Conservation (phyloP, 805 yeast genomes). For the Ogataea corticis region DNA sequence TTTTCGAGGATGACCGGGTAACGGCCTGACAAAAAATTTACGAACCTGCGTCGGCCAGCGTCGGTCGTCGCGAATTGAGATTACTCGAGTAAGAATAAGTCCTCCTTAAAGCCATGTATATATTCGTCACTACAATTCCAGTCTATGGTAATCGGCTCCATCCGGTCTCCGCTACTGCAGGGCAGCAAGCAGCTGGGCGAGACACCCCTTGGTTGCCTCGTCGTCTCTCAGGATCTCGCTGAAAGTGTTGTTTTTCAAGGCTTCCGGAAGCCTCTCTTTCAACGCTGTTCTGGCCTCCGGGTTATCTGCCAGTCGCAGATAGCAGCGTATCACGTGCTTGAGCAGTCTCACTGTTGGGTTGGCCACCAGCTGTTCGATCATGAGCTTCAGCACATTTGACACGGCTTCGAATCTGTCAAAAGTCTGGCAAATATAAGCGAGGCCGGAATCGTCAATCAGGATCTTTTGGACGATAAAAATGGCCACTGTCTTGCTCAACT, state of each 20-base stretch:
- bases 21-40: too few relatives aligned
- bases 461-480: slow-evolving; percentile 94
- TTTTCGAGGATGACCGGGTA: too few relatives aligned
- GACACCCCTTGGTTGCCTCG: slow-evolving; percentile 80
- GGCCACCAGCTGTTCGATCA: slow-evolving; percentile 83
- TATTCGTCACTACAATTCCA: background rate
- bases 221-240: slow-evolving; percentile 79
- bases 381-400: slow-evolving; percentile 75
- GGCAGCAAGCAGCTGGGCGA: slow-evolving; percentile 73
- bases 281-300: slow-evolving; percentile 87
- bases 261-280: slow-evolving; percentile 80
- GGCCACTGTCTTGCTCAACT: slow-evolving; percentile 92
- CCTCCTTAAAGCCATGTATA: background rate
- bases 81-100: background rate
- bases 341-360: slow-evolving; percentile 80
- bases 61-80: background rate
- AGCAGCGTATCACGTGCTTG: slow-evolving; percentile 93
- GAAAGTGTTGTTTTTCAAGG: slow-evolving; percentile 85
- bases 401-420: slow-evolving; percentile 94
- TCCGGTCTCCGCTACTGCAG: slow-evolving; percentile 4
- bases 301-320: slow-evolving; percentile 85
- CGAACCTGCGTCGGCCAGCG: too few relatives aligned
- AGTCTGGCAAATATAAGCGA: slow-evolving; percentile 91
- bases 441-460: slow-evolving; percentile 86
- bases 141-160: background rate